Conservation (phyloP, 2,329 filamentous ascomycete species). For the Ophiostoma montium region DNA sequence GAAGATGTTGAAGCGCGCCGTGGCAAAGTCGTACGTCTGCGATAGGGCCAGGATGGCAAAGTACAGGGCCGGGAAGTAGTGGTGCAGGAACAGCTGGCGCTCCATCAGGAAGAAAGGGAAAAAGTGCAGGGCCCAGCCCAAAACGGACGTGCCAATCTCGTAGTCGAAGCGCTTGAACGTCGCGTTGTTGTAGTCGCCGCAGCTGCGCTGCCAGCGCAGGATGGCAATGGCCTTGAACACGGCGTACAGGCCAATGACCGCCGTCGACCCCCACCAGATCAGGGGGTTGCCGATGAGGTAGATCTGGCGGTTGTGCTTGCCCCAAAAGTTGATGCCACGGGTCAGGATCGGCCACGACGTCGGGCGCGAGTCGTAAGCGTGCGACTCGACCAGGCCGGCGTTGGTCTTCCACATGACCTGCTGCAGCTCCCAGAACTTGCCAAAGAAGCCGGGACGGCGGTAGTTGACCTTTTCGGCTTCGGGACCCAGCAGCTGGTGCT, state of each 20-base stretch:
- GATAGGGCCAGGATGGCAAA: conserved; percentile 83
- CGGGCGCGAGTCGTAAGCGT: conserved; percentile 95
- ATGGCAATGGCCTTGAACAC: conserved; percentile 78
- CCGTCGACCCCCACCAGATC: conserved; percentile 83
- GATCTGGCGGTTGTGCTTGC: conserved; percentile 82
- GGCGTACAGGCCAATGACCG: conserved; percentile 61
- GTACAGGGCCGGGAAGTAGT: conserved; percentile 95
- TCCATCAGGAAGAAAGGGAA: conserved; percentile 99
- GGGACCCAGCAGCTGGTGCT: conserved; percentile 60
- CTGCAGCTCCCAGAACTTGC: conserved; percentile 95
- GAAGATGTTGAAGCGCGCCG: conserved; percentile 55
- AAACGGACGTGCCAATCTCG: conserved; percentile 76
- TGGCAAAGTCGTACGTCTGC: conserved; percentile 77
- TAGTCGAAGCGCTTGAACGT: conserved; percentile 97
- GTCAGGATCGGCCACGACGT: conserved; percentile 82
- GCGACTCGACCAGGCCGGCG: conserved; percentile 86
- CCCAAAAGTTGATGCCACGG: conserved; percentile 99
- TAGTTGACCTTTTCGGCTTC: conserved; percentile 93
- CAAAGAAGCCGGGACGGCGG: conserved; percentile 82
- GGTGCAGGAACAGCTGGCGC: conserved; percentile 93
- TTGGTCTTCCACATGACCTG: conserved; percentile 99
- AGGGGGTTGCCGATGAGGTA: conserved; percentile 92
- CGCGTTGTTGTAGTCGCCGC: conserved; percentile 64
- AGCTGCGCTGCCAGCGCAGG: conserved; percentile 89
- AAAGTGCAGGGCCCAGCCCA: conserved; percentile 96